phyloP scores from a whole-genome alignment of 2,329 filamentous ascomycete genomes.

The Fusarium ambrosium region DNA sequence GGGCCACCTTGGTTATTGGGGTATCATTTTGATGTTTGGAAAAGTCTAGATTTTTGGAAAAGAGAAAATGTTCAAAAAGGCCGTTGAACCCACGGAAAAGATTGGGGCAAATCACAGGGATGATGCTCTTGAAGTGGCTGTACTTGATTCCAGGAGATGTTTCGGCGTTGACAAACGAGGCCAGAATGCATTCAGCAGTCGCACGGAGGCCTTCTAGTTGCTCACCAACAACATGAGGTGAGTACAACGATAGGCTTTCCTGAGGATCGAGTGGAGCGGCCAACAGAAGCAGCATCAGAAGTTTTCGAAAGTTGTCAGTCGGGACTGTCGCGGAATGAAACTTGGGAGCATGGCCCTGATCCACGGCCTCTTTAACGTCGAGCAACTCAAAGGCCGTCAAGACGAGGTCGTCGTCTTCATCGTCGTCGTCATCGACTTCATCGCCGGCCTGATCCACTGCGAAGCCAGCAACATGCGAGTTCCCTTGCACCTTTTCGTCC shows the following conservation, averaged over 20 bases:
- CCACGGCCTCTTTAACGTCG: slow-evolving; percentile 73
- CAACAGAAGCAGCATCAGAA: slow-evolving; percentile 78
- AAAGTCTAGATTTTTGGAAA: slow-evolving; percentile 78
- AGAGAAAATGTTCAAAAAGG: slow-evolving; percentile 82
- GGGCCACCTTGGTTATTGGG: slow-evolving; percentile 48
- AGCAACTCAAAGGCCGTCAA: slow-evolving; percentile 78
- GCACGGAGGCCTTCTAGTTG: slow-evolving; percentile 70
- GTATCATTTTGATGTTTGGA: slow-evolving; percentile 61
- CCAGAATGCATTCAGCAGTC: slow-evolving; percentile 75
- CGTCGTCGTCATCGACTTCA: slow-evolving; percentile 60
- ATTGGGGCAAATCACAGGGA: slow-evolving; percentile 73
- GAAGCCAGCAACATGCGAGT: slow-evolving; percentile 56
- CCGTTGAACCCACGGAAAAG: slow-evolving; percentile 77
- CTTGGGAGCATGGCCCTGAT: slow-evolving; percentile 62
- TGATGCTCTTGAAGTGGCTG: slow-evolving; percentile 70
- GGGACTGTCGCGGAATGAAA: slow-evolving; percentile 78
- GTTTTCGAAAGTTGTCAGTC: slow-evolving; percentile 77
- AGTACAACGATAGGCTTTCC: slow-evolving; percentile 74
- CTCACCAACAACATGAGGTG: slow-evolving; percentile 66
- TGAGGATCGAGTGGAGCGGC: slow-evolving; percentile 74
- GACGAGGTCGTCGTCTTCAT: slow-evolving; percentile 73
- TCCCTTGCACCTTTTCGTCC: slow-evolving; percentile 8
- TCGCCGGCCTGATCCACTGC: slow-evolving; percentile 61
- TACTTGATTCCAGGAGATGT: slow-evolving; percentile 73
- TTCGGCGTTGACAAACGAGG: slow-evolving; percentile 75